A percentile compares a stretch with the other conserved stretches of the same genome.
Conservation (phyloP, 2,329 filamentous ascomycete species). For the Biscogniauxia mediterranea region DNA sequence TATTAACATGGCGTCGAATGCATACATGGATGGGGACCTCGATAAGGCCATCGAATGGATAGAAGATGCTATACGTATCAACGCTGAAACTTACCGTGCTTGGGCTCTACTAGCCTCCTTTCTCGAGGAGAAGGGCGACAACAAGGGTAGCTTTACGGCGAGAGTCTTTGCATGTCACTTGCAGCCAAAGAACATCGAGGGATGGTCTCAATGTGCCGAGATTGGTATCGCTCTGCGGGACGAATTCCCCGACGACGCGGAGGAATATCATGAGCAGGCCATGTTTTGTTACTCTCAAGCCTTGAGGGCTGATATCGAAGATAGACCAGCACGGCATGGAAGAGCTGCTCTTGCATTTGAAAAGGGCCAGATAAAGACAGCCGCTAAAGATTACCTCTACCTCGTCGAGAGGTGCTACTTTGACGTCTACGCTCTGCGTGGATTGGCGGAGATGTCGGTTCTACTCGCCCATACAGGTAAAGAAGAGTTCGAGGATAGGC, state of each 20-base stretch:
- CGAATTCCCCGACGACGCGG: constrained; percentile 44
- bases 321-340: constrained; percentile 56
- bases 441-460: constrained; percentile 57
- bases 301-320: constrained; percentile 55
- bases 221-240: constrained; percentile 52
- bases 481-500: constrained; percentile 36
- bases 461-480: constrained; percentile 45
- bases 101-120: constrained; percentile 63
- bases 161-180: constrained; percentile 62
- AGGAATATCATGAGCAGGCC: constrained; percentile 51
- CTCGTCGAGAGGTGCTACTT: constrained; percentile 52
- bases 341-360: constrained; percentile 59
- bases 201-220: constrained; percentile 59
- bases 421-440: constrained; percentile 54
- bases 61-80: constrained; percentile 65
- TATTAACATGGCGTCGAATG: constrained; percentile 64
- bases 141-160: constrained; percentile 56
- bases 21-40: constrained; percentile 63
- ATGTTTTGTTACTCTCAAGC: constrained; percentile 60
- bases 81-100: constrained; percentile 64
- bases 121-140: constrained; percentile 58
- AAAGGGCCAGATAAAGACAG: constrained; percentile 51
- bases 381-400: constrained; percentile 56
- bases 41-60: constrained; percentile 57
- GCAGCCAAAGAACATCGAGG: constrained; percentile 56